Evolutionary conservation across 352 stramenopile genomes (phyloP), one percentile per base, ranked within the genome.

Genomic region (Phytopythium chamaehyphon): DNA sequence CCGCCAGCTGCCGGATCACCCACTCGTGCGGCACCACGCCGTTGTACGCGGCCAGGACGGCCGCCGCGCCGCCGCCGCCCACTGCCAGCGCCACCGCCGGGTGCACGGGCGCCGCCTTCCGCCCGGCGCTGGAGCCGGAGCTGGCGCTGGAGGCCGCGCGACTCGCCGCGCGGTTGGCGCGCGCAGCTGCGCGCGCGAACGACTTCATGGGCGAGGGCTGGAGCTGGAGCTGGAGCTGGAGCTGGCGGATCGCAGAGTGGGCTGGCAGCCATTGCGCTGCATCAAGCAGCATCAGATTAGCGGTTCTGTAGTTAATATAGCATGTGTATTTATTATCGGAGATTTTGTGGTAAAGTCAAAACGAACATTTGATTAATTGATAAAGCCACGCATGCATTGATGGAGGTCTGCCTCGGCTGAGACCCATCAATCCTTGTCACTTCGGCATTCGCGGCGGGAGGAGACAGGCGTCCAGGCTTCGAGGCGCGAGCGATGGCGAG

Each of bases 11-110:
- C 33, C 71, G 69, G 52, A 94, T 75, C 28, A 88, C 16, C 77
- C 78, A 91, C 51, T 92, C 74, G 55, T 89, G 81, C 16, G 78
- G 78, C 51, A 85, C 73, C 9, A 91, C 62, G 42, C 81, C 81
- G 23, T 87, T 84, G 59, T 66, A 74, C 15, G 75, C 74, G 3
- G 81, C 78, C 18, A 89, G 22, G 14, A 77, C 76, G 5, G 76
- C 81, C 0, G 72, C 78, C 1, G 69, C 73, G 1, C 70, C 81
- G 26, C 77, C 79, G 14, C 73, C 71, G 1, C 69, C 66, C 7
- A 85, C 39, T 12, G 74, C 71, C 0, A 83, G 40, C 51, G 69
- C 64, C 21, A 71, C 62, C 3, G 54, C 64, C 18, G 64, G 47
- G 38, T 66, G 55, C 21, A 71, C n/a, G 6, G 51, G 18, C n/a